Base-by-base conservation (phyloP, 164 flowering plant species). In the Buxus sempervirens region DNA sequence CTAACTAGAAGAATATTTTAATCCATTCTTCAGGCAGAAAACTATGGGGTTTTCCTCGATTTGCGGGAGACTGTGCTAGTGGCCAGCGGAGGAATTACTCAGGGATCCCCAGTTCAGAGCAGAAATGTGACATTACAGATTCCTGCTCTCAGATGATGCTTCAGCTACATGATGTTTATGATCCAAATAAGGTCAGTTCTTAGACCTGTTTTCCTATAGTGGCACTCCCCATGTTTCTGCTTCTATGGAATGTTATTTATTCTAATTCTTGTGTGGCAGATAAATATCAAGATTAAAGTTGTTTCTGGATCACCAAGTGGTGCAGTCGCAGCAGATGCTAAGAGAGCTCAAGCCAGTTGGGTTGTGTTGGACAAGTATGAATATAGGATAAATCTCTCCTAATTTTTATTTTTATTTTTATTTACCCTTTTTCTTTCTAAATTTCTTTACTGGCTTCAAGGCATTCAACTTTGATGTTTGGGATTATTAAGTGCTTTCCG, bases 81-180 rank as follows among this genome's bases (percentile, higher is more conserved):
- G 91, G 94, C 28, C 86, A 85, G 68, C 69, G 77, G 42, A 88
- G 75, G 78, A 80, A 89, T 75, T 72, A 77, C 48, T 54, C 82
- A 1, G 91, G 86, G 63, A 74, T 89, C 63, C 81, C 90, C 63
- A 82, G 54, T 74, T 65, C 86, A 53, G 99, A 92, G 76, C 91
- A 84, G 64, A 92, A 88, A 75, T 76, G 63, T 60, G 96, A 95
- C 72, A 83, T 95, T 51, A 81, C 93, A 16, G 98, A 95, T 79
- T 81, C 92, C 14, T 92, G 86, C 76, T 95, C 98, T n/a, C 98
- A 95, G 74, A 90, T 95, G 99, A 89, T 95, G 71, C 95, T 92
- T 70, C 97, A 89, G 80, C 95, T 95, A 38, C 93, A 90, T 63
- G 96, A 90, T 75, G 96, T 91, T 70, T 92, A 90, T 80, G 94